Conservation (phyloP, 2,329 filamentous ascomycete genomes). For the Intubia oerlemansii region DNA sequence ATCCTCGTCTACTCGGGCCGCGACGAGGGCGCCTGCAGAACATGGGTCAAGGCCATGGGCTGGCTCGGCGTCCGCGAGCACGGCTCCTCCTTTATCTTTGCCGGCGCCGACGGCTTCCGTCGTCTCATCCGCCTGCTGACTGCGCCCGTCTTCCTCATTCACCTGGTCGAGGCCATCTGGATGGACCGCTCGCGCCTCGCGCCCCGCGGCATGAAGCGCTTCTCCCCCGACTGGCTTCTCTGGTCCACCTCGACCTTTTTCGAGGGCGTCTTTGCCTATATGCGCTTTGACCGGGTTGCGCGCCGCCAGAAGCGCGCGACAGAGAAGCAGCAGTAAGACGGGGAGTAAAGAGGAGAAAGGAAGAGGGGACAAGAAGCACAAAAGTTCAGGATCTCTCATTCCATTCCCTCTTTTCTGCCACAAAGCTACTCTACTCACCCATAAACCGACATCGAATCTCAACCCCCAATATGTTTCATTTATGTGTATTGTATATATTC, state of each 20-base stretch:
- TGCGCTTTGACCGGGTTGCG: slow-evolving; percentile 22
- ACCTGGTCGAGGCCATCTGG: slow-evolving; percentile 38
- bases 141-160: slow-evolving; percentile 37
- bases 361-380: no score
- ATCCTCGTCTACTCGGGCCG: slow-evolving; percentile 21
- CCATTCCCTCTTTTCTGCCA: neutral
- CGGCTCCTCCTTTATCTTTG: slow-evolving; percentile 1
- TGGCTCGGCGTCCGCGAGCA: neutral
- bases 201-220: slow-evolving; percentile 24
- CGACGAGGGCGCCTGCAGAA: slow-evolving; percentile 27
- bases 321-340: slow-evolving; percentile 1
- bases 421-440: no score
- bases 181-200: slow-evolving; percentile 25
- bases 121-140: slow-evolving; percentile 38
- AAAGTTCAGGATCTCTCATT: neutral
- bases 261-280: slow-evolving; percentile 29
- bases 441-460: no score
- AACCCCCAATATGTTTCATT: no score
- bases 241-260: slow-evolving; percentile 32
- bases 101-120: slow-evolving; percentile 26
- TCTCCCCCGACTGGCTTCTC: slow-evolving; percentile 26
- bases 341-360: no score
- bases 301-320: neutral
- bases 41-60: slow-evolving; percentile 16
- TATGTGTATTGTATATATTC: no score